Percentiles rank a stretch among this genome's conserved stretches.
phyloP scores from a whole-genome alignment of 257 asterid genomes.

The Salvia splendens region DNA sequence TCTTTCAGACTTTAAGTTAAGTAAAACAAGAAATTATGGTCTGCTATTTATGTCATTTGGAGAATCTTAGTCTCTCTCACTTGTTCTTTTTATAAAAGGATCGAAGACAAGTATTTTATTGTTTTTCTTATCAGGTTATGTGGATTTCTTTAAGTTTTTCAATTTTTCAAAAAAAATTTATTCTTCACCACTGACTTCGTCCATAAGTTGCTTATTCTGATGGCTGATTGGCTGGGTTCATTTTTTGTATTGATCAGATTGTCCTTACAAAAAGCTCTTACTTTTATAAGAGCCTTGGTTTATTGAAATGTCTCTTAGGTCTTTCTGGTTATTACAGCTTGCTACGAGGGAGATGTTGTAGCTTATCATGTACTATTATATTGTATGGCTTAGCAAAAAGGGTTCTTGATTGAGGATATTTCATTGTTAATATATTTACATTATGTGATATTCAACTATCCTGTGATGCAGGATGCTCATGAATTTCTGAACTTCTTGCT shows the following conservation, averaged over 20 bases:
- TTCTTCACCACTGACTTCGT: slow-evolving; percentile 4
- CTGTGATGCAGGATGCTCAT: slow-evolving; percentile 74
- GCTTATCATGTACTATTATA: slow-evolving; percentile 7
- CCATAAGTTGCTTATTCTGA: slow-evolving; percentile 13
- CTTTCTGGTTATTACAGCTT: slow-evolving; percentile 10
- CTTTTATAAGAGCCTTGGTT: background rate
- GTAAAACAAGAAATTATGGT: no score
- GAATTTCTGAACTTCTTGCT: slow-evolving; percentile 84
- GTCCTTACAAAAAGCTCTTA: background rate
- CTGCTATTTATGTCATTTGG: no score
- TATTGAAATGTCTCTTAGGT: background rate
- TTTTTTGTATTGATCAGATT: background rate
- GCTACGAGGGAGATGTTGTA: slow-evolving; percentile 17
- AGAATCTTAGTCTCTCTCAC: background rate
- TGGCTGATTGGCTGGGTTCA: background rate
- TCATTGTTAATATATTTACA: background rate
- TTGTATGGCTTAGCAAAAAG: background rate
- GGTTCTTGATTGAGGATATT: slow-evolving; percentile 20
- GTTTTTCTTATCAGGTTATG: slow-evolving; percentile 4
- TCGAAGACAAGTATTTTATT: slow-evolving; percentile 4
- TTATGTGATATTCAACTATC: slow-evolving; percentile 16
- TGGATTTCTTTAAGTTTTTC: slow-evolving; percentile 13
- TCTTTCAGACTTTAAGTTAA: background rate
- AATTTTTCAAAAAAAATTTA: background rate
- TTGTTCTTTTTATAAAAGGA: background rate